phyloP scores from a whole-genome alignment of 1,284 basidiomycete genomes.

The Leccinum angustisporum region DNA sequence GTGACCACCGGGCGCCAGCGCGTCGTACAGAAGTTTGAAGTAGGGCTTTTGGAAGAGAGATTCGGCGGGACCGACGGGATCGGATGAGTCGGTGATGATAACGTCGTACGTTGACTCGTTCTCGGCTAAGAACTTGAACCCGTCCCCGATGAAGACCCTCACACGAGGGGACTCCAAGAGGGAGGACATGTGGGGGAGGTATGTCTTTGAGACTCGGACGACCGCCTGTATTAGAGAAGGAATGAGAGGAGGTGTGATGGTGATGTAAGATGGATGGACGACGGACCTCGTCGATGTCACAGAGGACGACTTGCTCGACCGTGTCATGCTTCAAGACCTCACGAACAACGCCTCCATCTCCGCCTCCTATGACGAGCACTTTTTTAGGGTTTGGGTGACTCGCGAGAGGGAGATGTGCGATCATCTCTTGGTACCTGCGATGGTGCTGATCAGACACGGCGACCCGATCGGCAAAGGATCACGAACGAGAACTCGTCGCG shows the following conservation, averaged over 20 bases:
- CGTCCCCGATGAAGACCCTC: slow-evolving; percentile 90
- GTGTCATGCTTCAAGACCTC: slow-evolving; percentile 95
- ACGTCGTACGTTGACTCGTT: slow-evolving; percentile 93
- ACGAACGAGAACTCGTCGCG: slow-evolving; percentile 96
- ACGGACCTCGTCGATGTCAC: slow-evolving; percentile 94
- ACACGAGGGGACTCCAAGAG: slow-evolving; percentile 86
- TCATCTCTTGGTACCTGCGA: slow-evolving; percentile 98
- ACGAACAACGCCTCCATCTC: slow-evolving; percentile 94
- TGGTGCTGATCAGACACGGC: not conserved
- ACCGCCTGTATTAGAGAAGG: slow-evolving; percentile 64
- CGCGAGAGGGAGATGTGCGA: slow-evolving; percentile 92
- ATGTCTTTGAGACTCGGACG: slow-evolving; percentile 90
- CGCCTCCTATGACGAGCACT: slow-evolving; percentile 96
- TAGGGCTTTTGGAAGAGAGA: slow-evolving; percentile 97
- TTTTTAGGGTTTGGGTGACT: slow-evolving; percentile 96
- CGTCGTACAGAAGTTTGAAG: slow-evolving; percentile 92
- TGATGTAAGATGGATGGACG: not conserved
- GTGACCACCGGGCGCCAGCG: slow-evolving; percentile 87
- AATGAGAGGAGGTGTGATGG: not conserved
- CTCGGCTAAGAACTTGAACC: slow-evolving; percentile 94
- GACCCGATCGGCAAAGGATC: not conserved
- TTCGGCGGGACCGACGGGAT: slow-evolving; percentile 95
- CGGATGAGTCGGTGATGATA: slow-evolving; percentile 98
- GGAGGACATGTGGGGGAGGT: slow-evolving; percentile 91
- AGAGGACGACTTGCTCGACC: slow-evolving; percentile 92